phyloP scores from a whole-genome alignment of 2,329 filamentous ascomycete species.

The Penicillium sp. region DNA sequence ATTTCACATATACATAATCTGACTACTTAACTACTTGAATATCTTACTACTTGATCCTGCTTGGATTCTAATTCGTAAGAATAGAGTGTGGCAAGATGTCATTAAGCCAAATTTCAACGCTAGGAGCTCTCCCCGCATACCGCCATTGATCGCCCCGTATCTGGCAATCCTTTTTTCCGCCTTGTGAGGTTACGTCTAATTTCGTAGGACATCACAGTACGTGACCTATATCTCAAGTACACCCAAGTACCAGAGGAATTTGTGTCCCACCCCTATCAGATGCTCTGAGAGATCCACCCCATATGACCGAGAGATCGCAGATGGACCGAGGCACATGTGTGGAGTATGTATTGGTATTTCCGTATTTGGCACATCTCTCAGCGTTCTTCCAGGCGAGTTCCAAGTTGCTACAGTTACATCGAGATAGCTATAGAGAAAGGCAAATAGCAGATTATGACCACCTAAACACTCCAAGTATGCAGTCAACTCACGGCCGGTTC shows the following conservation, averaged over 20 bases:
- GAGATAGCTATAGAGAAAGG: not conserved
- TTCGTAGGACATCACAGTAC: not conserved
- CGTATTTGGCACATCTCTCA: not conserved
- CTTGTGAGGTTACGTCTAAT: not conserved
- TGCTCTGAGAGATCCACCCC: not conserved
- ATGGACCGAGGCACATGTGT: conserved; percentile 8
- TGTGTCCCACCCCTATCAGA: not conserved
- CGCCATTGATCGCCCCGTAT: conserved; percentile 6
- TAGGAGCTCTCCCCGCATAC: conserved; percentile 7
- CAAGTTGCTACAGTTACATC: not conserved
- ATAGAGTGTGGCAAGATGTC: not conserved
- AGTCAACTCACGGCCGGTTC: not conserved
- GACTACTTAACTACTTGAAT: not conserved
- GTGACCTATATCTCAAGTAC: too few relatives aligned
- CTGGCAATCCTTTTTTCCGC: not conserved
- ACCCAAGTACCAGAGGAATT: too few relatives aligned
- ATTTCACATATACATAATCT: conserved; percentile 17
- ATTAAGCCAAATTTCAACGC: not conserved
- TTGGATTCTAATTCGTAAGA: not conserved
- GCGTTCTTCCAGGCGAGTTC: too few relatives aligned
- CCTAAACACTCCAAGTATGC: not conserved
- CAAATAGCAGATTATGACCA: not conserved
- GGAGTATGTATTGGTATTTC: conserved; percentile 1
- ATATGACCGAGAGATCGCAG: conserved; percentile 4
- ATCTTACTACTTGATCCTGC: not conserved